Evolutionary conservation across 1,284 basidiomycete species (phyloP), one percentile per base, ranked within the genome.

Genomic region (Xerocomus nothofagi): DNA sequence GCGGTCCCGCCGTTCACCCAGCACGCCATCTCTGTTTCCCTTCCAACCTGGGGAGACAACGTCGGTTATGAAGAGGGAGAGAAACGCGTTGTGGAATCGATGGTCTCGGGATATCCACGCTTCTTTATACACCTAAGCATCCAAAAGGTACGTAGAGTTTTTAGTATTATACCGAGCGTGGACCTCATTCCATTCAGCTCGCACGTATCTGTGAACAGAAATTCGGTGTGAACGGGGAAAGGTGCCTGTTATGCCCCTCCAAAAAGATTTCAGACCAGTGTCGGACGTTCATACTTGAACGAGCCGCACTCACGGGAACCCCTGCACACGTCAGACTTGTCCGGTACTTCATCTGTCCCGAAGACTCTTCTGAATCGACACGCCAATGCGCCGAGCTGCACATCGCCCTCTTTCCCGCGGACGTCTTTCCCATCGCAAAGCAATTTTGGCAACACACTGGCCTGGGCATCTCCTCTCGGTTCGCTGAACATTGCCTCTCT

Each of bases 361-460:
- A 80, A 49, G 76, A 77, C 47, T 68, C 73, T 27, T 64, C 63
- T 6, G 21, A 48, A 0, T 53, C 48, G 34, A 66, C 44, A 26
- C 62, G 63, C 33, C 49, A 33, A 27, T 65, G 57, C 60, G 74
- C 81, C 37, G 82, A 87, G 54, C 74, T 95, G 0, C 84, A 94
- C 67, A 89, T 96, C 57, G 85, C 88, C 10, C 74, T 98, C 18
- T 93, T 95, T 68, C 82, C 84, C 5, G 71, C 75, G 12, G 75
- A 82, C n/a, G 67, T 78, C 4, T 88, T 82, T 58, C 65, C 79
- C 1, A 65, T 88, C 5, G 93, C 91, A 12, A 98, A 93, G 69
- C 81, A 92, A 65, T 98, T 95, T 68, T 98, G 96, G 94, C 95
- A 98, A 62, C 95, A 98, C 65, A 87, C 90, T 0, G 96, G 96